Base-by-base conservation (phyloP, 352 stramenopile species). In the Phytophthora capsici region DNA sequence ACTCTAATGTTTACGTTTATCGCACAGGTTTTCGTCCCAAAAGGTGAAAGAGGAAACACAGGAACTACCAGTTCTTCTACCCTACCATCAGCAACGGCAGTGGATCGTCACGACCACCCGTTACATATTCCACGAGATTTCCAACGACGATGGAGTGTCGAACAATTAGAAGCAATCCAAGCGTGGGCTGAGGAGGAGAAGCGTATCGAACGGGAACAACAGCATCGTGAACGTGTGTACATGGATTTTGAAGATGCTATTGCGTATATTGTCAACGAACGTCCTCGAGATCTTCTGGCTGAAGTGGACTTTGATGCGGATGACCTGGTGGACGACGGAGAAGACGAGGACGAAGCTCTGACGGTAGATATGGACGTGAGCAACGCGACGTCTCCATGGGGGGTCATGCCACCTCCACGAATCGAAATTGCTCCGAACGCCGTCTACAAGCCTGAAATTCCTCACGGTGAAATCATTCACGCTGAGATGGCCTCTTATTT, bases 211-310 rank as follows among this genome's bases (percentile, higher is more conserved):
- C 38, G 52, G 1, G 80, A 91, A 22, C 65, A 73, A 22, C 75
- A 93, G 43, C 47, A 76, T 3, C 71, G 71, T 16, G 82, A 93
- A 41, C 60, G 73, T 0, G 66, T 82, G 16, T 79, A 78, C 41
- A 89, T 95, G 81, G 80, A 52, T 4, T 94, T 90, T 50, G 87
- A 94, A 56, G 84, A 94, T 41, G 76, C 77, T 4, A 89, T 86
- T 23, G 82, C 78, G 14, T 86, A 88, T 45, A 83, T 91, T 34
- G 73, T 93, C 20, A 90, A 91, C 40, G 84, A 89, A 8, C 83
- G 82, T 3, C 74, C 83, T 36, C 71, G 80, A 8, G 70, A 71
- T 34, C 59, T 77, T 19, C 38, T 84, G 0, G 74, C 85, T 26
- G 83, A 92, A 56, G 72, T 83, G 12, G 78, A 88, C 16, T 72